Evolutionary conservation across 805 yeast genomes (phyloP), one percentile per base, ranked within the genome.

Genomic region (Kodamaea kaohsiungensis): DNA sequence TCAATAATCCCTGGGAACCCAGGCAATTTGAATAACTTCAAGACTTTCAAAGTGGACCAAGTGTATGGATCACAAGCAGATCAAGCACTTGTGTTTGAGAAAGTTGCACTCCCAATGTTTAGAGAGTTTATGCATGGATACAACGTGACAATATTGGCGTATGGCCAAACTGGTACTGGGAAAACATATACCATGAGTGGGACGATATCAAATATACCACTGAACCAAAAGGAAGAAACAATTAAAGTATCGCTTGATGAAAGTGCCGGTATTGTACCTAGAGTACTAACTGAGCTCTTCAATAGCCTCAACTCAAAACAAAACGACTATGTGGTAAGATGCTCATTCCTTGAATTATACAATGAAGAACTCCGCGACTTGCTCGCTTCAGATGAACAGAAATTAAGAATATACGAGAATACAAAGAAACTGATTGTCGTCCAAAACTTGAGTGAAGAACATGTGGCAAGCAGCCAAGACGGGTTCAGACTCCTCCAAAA

Each of bases 141-240:
- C 56, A 90, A 89, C 65, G 90, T 91, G 59, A 88, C 96, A 0
- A 79, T 90, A 27, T 77, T 91, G 59, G 96, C 95, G 0, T 83
- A 83, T 63, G 87, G 87, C 18, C 96, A 90, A 79, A 91, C 96
- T 0, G 95, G 96, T 1, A 88, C 96, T 0, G 96, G 96, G 22
- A 91, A 90, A 63, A 90, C 97, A 0, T 85, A 84, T 65, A 81
- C 87, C 1, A 83, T 83, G 95, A 83, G 81, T 65, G 86, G 87
- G 7, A 38, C 25, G 2, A 38, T 25, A 18, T n/a, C 39, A 15
- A 27, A 16, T 3, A 46, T 30, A 12, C 25, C 53, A 35, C 10
- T n/a, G 15, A 43, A 25, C 7, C 39, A 43, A n/a, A 38, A 39
- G 12, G 19, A 52, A 16, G 48, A 54, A 7, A 40, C 19, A 19